A percentile compares a stretch with the other conserved stretches of the same genome.
phyloP scores from a whole-genome alignment of 2,329 filamentous ascomycete genomes.

The Calonectria ilicicola region DNA sequence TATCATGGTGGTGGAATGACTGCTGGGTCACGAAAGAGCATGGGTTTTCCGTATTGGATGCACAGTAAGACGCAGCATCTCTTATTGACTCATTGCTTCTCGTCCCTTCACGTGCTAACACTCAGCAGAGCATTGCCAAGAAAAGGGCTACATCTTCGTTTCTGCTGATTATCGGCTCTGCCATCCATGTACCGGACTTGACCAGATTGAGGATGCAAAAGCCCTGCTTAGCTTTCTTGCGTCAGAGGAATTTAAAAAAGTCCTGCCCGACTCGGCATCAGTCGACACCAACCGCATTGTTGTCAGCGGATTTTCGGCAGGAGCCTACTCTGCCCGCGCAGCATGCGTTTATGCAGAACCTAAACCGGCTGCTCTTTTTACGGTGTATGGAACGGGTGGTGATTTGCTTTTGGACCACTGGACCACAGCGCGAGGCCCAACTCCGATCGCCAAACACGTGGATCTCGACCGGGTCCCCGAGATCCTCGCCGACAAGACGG shows the following conservation, averaged over 20 bases:
- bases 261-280: not conserved
- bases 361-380: slow-evolving; percentile 15
- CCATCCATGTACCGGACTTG: slow-evolving; percentile 14
- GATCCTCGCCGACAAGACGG: slow-evolving; percentile 13
- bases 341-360: slow-evolving; percentile 17
- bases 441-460: slow-evolving; percentile 10
- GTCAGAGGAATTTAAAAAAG: not conserved
- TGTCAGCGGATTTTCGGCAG: slow-evolving; percentile 14
- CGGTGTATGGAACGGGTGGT: slow-evolving; percentile 9
- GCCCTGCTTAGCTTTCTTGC: slow-evolving; percentile 14
- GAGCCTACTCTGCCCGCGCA: slow-evolving; percentile 19
- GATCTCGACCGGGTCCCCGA: slow-evolving; percentile 7
- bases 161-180: slow-evolving; percentile 18
- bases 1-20: slow-evolving; percentile 25
- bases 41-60: slow-evolving; percentile 14
- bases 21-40: slow-evolving; percentile 10
- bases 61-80: not conserved
- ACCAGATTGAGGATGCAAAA: slow-evolving; percentile 22
- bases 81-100: no score
- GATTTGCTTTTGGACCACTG: slow-evolving; percentile 21
- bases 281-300: slow-evolving; percentile 6
- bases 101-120: not conserved
- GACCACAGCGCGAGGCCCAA: slow-evolving; percentile 5
- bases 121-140: slow-evolving; percentile 1
- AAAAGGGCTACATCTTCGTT: slow-evolving; percentile 13